phyloP scores from a whole-genome alignment of 2,329 filamentous ascomycete species.

The Colletotrichum lupini region DNA sequence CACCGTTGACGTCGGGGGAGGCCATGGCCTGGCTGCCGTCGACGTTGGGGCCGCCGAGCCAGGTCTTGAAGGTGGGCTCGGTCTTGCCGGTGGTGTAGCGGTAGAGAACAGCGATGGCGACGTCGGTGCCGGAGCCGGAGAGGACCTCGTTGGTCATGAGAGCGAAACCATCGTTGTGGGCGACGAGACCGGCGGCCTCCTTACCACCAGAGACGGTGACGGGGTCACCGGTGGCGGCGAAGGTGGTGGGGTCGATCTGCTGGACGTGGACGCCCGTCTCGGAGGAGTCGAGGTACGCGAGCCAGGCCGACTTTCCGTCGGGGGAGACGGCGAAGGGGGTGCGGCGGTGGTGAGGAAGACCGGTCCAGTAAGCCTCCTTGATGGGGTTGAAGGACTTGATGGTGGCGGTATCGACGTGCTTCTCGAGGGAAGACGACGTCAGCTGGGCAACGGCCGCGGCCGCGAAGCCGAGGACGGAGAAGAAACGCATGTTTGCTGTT shows the following conservation, averaged over 20 bases:
- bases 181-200: slow-evolving; percentile 70
- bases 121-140: slow-evolving; percentile 59
- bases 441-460: slow-evolving; percentile 36
- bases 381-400: slow-evolving; percentile 65
- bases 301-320: slow-evolving; percentile 66
- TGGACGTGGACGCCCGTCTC: slow-evolving; percentile 68
- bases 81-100: slow-evolving; percentile 62
- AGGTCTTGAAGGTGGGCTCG: slow-evolving; percentile 66
- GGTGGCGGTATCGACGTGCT: slow-evolving; percentile 54
- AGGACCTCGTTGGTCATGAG: slow-evolving; percentile 68
- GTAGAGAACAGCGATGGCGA: slow-evolving; percentile 68
- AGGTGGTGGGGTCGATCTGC: slow-evolving; percentile 64
- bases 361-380: slow-evolving; percentile 71
- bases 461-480: slow-evolving; percentile 26
- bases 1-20: slow-evolving; percentile 70
- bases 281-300: slow-evolving; percentile 69
- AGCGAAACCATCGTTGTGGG: slow-evolving; percentile 73
- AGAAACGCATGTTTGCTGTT: slow-evolving; percentile 1
- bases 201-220: slow-evolving; percentile 65
- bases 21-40: slow-evolving; percentile 58
- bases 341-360: slow-evolving; percentile 68
- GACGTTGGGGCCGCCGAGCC: slow-evolving; percentile 67
- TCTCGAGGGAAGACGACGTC: slow-evolving; percentile 41
- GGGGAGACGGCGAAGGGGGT: slow-evolving; percentile 73
- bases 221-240: slow-evolving; percentile 61